phyloP scores from a whole-genome alignment of 208 protist genomes.

The Endotrypanum monterogeii region DNA sequence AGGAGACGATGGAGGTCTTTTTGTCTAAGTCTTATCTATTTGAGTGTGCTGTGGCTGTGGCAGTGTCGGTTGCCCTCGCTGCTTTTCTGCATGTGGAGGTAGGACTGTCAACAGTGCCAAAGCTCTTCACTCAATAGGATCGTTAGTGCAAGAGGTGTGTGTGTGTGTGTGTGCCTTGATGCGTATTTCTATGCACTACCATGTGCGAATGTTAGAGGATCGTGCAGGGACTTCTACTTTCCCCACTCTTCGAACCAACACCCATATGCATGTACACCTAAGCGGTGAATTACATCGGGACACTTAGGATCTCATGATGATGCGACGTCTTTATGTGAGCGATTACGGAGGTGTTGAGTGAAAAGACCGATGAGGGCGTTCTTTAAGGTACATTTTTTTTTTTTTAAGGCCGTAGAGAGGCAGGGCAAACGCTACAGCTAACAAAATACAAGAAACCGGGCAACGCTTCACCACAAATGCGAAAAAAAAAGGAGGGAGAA shows the following conservation, averaged over 20 bases:
- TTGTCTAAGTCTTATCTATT: slow-evolving; percentile 40
- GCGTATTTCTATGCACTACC: background rate
- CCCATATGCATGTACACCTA: background rate
- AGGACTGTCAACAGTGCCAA: slow-evolving; percentile 33
- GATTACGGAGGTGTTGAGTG: too few species aligned
- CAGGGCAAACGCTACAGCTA: too few species aligned
- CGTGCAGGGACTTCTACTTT: background rate
- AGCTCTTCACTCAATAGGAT: slow-evolving; percentile 26
- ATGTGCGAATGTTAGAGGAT: background rate
- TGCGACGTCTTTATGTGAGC: background rate
- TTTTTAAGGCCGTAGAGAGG: too few species aligned
- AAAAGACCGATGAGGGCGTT: too few species aligned
- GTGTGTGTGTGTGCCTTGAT: background rate
- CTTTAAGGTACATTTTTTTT: too few species aligned
- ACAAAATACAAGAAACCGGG: too few species aligned
- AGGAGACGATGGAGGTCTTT: slow-evolving; percentile 59
- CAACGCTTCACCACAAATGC: too few species aligned
- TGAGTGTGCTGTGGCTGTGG: slow-evolving; percentile 34
- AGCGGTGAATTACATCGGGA: background rate
- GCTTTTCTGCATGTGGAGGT: slow-evolving; percentile 58
- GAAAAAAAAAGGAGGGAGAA: too few species aligned
- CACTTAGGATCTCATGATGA: background rate
- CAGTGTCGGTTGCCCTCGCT: slow-evolving; percentile 30
- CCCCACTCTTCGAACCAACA: background rate
- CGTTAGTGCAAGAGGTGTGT: background rate